Conservation (phyloP, 305 asterid species). For the Solanum hybrid region DNA sequence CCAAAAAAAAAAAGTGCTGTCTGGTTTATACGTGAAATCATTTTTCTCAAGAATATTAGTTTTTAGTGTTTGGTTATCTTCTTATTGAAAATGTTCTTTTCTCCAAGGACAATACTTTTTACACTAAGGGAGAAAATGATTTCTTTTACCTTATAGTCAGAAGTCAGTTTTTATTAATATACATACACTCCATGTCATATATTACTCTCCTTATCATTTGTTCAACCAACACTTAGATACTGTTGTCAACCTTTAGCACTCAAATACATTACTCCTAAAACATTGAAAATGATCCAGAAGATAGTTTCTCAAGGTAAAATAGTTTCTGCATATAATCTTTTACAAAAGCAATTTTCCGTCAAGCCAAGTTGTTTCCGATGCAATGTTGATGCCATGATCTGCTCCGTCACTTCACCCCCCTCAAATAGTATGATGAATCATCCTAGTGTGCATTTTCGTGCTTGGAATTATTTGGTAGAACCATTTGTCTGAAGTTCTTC, state of each 20-base stretch:
- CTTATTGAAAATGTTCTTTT: neutral
- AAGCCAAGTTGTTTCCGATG: neutral
- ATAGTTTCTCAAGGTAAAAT: neutral
- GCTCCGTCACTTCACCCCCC: neutral
- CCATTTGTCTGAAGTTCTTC: neutral
- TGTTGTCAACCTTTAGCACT: neutral
- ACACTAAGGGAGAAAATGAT: neutral
- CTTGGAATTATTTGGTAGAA: neutral
- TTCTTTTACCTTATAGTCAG: neutral
- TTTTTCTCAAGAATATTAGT: too few relatives aligned
- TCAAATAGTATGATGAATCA: neutral
- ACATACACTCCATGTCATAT: neutral
- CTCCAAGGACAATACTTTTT: neutral
- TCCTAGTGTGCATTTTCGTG: neutral
- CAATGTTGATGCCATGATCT: neutral
- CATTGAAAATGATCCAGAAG: neutral
- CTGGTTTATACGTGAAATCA: neutral
- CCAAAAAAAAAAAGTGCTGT: neutral
- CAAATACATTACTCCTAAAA: neutral
- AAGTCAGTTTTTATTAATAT: neutral
- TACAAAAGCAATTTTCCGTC: neutral
- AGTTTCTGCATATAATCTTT: neutral
- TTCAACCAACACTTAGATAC: neutral
- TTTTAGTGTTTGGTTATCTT: neutral
- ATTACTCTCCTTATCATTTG: neutral